Evolutionary conservation across 2,329 filamentous ascomycete genomes (phyloP), one percentile per base, ranked within the genome.

Genomic region (Leptographium radiaticola): DNA sequence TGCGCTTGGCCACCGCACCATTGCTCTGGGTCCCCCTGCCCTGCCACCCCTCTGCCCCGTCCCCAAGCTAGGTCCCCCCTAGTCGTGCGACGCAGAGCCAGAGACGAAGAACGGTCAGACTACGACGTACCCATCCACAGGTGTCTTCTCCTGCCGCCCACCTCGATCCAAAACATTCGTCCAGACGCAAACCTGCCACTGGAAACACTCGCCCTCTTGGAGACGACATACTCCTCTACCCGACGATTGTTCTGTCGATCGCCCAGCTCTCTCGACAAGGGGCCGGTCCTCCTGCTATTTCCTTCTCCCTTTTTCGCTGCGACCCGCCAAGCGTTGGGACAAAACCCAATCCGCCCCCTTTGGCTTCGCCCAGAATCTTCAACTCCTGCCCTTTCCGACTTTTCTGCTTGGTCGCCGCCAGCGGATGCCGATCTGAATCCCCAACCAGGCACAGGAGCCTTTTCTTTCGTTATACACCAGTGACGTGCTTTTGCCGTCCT

Each of bases 171-270:
- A 45, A 53, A 51, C 51, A 51, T 44, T 51, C 38, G 48, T 51
- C 33, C 56, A 55, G 39, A 47, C 50, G 48, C 50, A 30, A 34
- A 43, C 51, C 58, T 51, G 53, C 46, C 56, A 55, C 55, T 53
- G 57, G 33, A 64, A 65, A 65, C 62, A 61, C 56, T 59, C 56
- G 51, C 56, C 53, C 55, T 60, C 49, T 59, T 56, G 51, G 58
- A 63, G 61, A 61, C 58, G 58, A 54, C 53, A 25, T 25, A 58
- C 33, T 18, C 33, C 31, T 20, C n/a, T 36, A 53, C 59, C 60
- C 45, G 53, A 40, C 52, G 50, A 57, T 63, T 63, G 62, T 67
- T 68, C 64, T 60, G 68, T 64, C 65, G 67, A 70, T 70, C 68
- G 62, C 58, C 55, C 60, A 57, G 55, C 49, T 59, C 50, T 50